Conservation (phyloP, 2,329 filamentous ascomycete genomes). For the Ophiostoma ulmi region DNA sequence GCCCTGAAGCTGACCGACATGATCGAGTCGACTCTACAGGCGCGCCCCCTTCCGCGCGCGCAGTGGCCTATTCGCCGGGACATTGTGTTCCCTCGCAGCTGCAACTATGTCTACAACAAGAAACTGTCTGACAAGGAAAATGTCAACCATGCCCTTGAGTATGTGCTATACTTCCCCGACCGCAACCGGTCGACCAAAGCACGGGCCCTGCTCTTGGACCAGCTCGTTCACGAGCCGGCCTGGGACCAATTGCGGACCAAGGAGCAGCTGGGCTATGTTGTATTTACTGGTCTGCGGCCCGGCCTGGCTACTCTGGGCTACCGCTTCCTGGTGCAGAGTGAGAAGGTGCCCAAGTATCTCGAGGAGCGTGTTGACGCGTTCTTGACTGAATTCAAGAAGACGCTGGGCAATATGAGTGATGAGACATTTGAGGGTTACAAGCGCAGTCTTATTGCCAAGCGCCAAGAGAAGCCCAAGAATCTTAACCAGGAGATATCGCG, state of each 20-base stretch:
- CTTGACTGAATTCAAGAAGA: constrained; percentile 60
- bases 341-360: constrained; percentile 75
- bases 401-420: constrained; percentile 69
- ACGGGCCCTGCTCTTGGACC: constrained; percentile 74
- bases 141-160: constrained; percentile 81
- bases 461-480: constrained; percentile 89
- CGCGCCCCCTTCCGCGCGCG: constrained; percentile 64
- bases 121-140: constrained; percentile 80
- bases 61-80: constrained; percentile 78
- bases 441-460: constrained; percentile 77
- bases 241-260: constrained; percentile 95
- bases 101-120: constrained; percentile 78
- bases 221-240: constrained; percentile 86
- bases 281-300: constrained; percentile 72
- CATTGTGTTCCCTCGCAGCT: constrained; percentile 69
- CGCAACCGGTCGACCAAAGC: constrained; percentile 67
- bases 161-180: constrained; percentile 65
- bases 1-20: constrained; percentile 78
- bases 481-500: constrained; percentile 75
- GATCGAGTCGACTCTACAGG: constrained; percentile 71
- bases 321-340: constrained; percentile 88
- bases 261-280: constrained; percentile 94
- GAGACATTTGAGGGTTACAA: constrained; percentile 87
- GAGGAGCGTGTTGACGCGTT: constrained; percentile 86
- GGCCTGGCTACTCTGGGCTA: constrained; percentile 77